Evolutionary conservation across 306 rosid species (phyloP).

Genomic region (apple (Malus domestica)): DNA sequence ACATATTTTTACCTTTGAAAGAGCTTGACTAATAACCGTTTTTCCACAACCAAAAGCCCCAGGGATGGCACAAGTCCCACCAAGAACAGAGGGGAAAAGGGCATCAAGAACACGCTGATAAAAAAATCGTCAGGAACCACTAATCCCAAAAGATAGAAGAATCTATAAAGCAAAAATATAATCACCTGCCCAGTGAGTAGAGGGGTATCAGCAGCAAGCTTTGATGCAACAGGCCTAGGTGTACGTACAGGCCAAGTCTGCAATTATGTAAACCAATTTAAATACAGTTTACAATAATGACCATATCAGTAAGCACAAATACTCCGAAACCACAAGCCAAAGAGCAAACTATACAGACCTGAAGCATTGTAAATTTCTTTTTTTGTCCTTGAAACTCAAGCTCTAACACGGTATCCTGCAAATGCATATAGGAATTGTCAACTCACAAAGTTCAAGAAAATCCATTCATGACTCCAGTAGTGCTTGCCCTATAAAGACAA

Average conservation of each 20-base stretch:
- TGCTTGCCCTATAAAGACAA: not conserved
- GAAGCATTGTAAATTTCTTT: conserved; percentile 94
- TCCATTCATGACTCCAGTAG: not conserved
- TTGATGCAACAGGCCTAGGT: conserved; percentile 95
- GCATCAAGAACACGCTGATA: conserved; percentile 99
- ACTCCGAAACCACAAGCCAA: conserved; percentile 17
- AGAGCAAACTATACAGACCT: conserved; percentile 39
- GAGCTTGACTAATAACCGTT: conserved; percentile 99
- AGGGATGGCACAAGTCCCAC: conserved; percentile 99
- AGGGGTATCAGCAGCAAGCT: conserved; percentile 99
- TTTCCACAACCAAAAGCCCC: conserved; percentile 99
- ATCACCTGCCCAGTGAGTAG: conserved; percentile 94
- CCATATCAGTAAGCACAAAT: not conserved
- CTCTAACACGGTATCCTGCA: conserved; percentile 92
- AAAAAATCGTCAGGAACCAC: conserved; percentile 17
- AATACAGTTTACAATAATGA: conserved; percentile 3
- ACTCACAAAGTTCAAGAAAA: not conserved
- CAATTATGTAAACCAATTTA: conserved; percentile 13
- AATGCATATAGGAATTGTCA: conserved; percentile 12
- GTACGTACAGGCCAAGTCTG: conserved; percentile 98
- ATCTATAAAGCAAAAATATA: not conserved
- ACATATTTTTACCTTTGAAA: conserved; percentile 67
- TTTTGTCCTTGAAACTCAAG: conserved; percentile 98
- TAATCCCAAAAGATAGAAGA: not conserved
- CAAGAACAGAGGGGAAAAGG: conserved; percentile 98